Evolutionary conservation across 2,329 filamentous ascomycete genomes (phyloP), one percentile per base, ranked within the genome.

Genomic region (Aspergillus transmontanensis): DNA sequence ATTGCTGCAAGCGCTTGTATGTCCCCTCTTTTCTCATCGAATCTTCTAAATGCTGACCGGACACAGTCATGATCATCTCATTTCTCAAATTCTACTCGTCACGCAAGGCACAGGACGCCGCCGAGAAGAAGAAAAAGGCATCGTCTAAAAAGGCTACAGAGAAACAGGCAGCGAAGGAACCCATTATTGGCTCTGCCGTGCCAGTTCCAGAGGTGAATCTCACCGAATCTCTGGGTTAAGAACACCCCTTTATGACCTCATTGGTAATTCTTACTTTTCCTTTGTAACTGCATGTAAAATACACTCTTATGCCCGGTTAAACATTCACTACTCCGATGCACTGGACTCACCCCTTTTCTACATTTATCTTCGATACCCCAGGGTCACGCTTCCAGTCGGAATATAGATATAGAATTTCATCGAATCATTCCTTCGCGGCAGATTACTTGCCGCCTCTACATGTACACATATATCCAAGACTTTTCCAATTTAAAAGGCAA

Each of bases 1-100:
- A 82, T 90, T 64, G 86, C 76, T 12, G 78, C 75, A 4, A 81
- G 82, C 76, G 83, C 82, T 46, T 78, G 81, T 83, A 76, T 74
- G 79, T 75, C 26, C 32, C 21, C 19, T 48, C 48, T 9, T 26
- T 19, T 9, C 12, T 32, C 6, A 23, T 28, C 21, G 16, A 26
- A 23, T 10, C 19, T 56, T 21, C 51, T 54, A n/a, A 21, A 26
- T 21, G 14, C 68, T 71, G 63, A 74, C 61, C 19, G 16, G 48
- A 14, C 30, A 0, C 57, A 83, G 81, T 80, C 65, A 82, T 83
- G 78, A 81, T 82, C 32, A 80, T 83, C 41, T 68, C 79, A 12
- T 80, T 82, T 57, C 73, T 83, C 55, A 81, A 81, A 56, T 79
- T 81, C 67, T 77, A 79, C 58, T 81, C 79, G 3, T 76, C 75